These are phyloP conservation scores for Boechera stricta DNA, from an alignment of 345 rosid genomes.

Conservation along the genomic window DNA sequence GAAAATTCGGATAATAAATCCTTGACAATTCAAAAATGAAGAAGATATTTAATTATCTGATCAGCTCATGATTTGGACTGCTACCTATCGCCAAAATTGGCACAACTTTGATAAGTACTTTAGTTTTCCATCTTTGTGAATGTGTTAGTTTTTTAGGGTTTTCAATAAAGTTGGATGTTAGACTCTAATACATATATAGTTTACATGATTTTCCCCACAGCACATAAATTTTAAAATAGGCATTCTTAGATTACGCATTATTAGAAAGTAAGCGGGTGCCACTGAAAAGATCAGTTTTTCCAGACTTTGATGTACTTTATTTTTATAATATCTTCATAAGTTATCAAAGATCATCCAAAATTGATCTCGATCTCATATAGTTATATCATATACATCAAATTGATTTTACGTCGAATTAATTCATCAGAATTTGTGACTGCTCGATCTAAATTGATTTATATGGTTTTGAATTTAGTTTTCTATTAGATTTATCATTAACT, in stretches of 20 bases:
- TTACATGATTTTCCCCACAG: constrained; percentile 12
- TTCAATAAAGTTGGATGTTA: constrained; percentile 49
- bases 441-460: background rate
- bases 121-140: constrained; percentile 28
- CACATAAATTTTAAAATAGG: constrained; percentile 21
- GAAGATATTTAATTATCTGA: constrained; percentile 22
- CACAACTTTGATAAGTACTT: constrained; percentile 42
- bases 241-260: constrained; percentile 29
- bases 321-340: background rate
- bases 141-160: constrained; percentile 38
- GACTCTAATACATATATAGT: constrained; percentile 40
- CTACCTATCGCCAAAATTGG: constrained; percentile 41
- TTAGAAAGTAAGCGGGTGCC: constrained; percentile 1
- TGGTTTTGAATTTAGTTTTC: too few relatives aligned
- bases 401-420: background rate
- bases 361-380: background rate
- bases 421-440: background rate
- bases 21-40: background rate
- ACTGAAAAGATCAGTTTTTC: constrained; percentile 1
- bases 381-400: background rate
- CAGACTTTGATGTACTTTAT: background rate
- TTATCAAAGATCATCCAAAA: background rate
- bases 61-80: constrained; percentile 43
- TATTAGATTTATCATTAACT: background rate
- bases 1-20: constrained; percentile 1